Conservation (phyloP, 139 green algal genomes). For the Closterium sp. region DNA sequence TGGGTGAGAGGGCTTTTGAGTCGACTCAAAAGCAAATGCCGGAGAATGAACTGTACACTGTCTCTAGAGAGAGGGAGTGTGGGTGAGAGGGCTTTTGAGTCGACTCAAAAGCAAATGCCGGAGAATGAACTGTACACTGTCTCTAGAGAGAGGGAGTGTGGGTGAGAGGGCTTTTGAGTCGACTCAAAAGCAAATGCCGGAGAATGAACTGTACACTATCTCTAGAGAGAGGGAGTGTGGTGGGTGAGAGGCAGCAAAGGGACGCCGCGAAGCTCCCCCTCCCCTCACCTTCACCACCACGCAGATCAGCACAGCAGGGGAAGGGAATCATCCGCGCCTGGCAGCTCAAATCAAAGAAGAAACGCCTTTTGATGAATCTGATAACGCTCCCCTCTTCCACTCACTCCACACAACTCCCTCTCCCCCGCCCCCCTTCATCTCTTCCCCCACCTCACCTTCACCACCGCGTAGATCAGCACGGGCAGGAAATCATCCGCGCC, state of each 20-base stretch:
- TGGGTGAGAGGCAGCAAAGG: background rate
- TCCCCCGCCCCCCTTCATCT: constrained; percentile 50
- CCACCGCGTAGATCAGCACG: background rate
- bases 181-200: too few species aligned
- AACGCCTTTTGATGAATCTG: too few species aligned
- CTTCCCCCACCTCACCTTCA: background rate
- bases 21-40: too few species aligned
- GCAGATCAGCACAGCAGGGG: too few species aligned
- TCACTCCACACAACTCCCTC: too few species aligned
- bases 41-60: background rate
- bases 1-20: too few species aligned
- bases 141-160: background rate
- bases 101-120: too few species aligned
- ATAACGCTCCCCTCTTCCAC: too few species aligned
- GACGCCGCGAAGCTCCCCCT: background rate
- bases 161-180: too few species aligned
- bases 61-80: background rate
- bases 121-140: background rate
- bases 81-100: too few species aligned
- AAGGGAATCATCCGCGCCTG: too few species aligned
- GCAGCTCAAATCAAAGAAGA: too few species aligned
- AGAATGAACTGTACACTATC: background rate
- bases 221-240: background rate
- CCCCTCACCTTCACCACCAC: background rate
- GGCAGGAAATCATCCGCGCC: background rate